Evolutionary conservation across 768 basidiomycete genomes (phyloP).

Genomic region (Pisolithus marmoratus): DNA sequence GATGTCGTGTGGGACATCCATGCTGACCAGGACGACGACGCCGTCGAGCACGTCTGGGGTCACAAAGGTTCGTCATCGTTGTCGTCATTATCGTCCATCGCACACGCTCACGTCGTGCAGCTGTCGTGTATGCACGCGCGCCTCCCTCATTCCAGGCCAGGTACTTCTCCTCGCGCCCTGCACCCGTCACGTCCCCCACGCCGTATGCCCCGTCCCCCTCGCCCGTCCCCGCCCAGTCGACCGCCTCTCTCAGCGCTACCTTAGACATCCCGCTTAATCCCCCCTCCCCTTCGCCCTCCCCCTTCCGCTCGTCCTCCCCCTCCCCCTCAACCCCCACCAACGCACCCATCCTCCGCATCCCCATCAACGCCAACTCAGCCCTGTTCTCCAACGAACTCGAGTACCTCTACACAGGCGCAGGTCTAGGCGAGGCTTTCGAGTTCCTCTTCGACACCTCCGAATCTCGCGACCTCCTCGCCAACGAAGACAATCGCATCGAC

Average conservation of each 20-base stretch:
- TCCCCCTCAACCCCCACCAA: slow-evolving; percentile 37
- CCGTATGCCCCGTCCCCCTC: slow-evolving; percentile 46
- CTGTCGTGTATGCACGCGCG: slow-evolving; percentile 91
- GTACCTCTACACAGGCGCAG: slow-evolving; percentile 91
- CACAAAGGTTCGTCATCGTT: slow-evolving; percentile 72
- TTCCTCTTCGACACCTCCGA: slow-evolving; percentile 70
- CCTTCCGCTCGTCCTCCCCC: slow-evolving; percentile 40
- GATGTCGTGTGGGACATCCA: slow-evolving; percentile 93
- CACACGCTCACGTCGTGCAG: slow-evolving; percentile 31
- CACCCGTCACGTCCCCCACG: slow-evolving; percentile 44
- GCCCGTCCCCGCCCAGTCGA: slow-evolving; percentile 52
- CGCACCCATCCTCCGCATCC: slow-evolving; percentile 52
- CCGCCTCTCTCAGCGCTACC: slow-evolving; percentile 50
- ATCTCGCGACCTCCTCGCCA: slow-evolving; percentile 38
- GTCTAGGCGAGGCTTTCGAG: slow-evolving; percentile 82
- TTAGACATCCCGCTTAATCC: slow-evolving; percentile 37
- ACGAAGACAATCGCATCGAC: slow-evolving; percentile 59
- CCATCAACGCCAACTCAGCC: slow-evolving; percentile 65
- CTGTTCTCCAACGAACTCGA: slow-evolving; percentile 89
- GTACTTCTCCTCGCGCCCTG: slow-evolving; percentile 76
- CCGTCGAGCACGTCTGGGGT: slow-evolving; percentile 69
- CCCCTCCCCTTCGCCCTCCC: slow-evolving; percentile 43
- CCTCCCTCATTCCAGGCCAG: slow-evolving; percentile 87
- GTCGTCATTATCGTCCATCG: neutral
- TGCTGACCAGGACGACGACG: slow-evolving; percentile 46